Conservation (phyloP, 2,329 filamentous ascomycete genomes). For the Herpotrichia juniperi region DNA sequence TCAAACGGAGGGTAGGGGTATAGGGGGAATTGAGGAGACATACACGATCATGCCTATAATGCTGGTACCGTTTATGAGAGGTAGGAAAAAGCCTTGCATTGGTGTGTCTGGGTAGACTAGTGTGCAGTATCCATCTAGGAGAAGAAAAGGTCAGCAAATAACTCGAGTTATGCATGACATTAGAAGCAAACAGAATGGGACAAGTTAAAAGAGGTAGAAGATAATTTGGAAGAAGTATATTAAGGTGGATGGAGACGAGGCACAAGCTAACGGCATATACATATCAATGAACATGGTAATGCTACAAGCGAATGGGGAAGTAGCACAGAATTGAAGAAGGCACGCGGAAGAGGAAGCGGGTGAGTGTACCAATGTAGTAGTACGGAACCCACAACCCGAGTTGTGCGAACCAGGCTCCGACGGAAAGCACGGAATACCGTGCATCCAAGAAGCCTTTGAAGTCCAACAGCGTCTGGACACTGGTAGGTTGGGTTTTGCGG, state of each 20-base stretch:
- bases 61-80: slow-evolving; percentile 56
- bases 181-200: too few species aligned
- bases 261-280: too few species aligned
- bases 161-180: slow-evolving; percentile 25
- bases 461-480: slow-evolving; percentile 34
- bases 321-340: not conserved
- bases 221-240: too few species aligned
- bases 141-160: slow-evolving; percentile 47
- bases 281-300: too few species aligned
- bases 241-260: too few species aligned
- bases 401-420: slow-evolving; percentile 34
- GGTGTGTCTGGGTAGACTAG: slow-evolving; percentile 56
- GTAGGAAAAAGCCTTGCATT: slow-evolving; percentile 55
- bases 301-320: not conserved
- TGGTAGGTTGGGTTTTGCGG: slow-evolving; percentile 30
- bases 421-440: slow-evolving; percentile 36
- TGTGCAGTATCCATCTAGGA: slow-evolving; percentile 65
- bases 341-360: not conserved
- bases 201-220: too few species aligned
- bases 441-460: slow-evolving; percentile 39
- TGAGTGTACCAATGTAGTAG: slow-evolving; percentile 43
- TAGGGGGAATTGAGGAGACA: slow-evolving; percentile 50
- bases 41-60: slow-evolving; percentile 58
- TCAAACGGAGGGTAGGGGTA: slow-evolving; percentile 13
- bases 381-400: slow-evolving; percentile 38